A percentile compares a stretch with the other conserved stretches of the same genome.
Conservation (phyloP, 2,329 filamentous ascomycete species). For the Dactylonectria estremocensis region DNA sequence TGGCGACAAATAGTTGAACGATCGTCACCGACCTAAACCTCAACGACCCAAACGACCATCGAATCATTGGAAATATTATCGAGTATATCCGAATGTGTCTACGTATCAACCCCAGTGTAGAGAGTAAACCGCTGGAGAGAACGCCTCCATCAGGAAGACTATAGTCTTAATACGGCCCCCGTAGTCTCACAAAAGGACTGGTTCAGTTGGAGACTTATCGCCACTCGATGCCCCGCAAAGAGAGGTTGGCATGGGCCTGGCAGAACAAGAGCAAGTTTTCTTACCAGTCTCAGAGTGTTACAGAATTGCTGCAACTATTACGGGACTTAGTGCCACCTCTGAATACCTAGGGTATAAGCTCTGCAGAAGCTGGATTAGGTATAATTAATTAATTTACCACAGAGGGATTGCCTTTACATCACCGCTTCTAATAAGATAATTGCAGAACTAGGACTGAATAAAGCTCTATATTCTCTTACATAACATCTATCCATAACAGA, state of each 20-base stretch:
- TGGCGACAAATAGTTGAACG: no score
- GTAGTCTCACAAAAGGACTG: neutral
- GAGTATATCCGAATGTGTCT: no score
- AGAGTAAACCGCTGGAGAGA: neutral
- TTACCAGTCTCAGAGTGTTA: neutral
- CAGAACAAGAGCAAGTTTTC: slow-evolving; percentile 1
- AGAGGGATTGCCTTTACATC: neutral
- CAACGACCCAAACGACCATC: no score
- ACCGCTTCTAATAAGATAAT: neutral
- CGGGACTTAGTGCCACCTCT: neutral
- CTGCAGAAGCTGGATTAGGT: neutral
- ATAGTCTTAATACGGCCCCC: neutral
- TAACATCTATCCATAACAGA: neutral
- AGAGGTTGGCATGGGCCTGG: neutral
- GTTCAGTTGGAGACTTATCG: neutral
- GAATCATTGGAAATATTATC: no score
- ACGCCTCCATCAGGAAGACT: neutral
- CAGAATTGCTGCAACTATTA: neutral
- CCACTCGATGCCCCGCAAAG: neutral
- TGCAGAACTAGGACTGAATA: neutral
- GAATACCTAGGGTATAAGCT: neutral
- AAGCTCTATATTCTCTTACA: neutral
- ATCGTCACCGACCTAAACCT: no score
- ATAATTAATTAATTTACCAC: neutral
- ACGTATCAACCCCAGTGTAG: no score